These are phyloP conservation scores for Lupinus albus DNA, from an alignment of 306 rosid species.

Conservation along the genomic window DNA sequence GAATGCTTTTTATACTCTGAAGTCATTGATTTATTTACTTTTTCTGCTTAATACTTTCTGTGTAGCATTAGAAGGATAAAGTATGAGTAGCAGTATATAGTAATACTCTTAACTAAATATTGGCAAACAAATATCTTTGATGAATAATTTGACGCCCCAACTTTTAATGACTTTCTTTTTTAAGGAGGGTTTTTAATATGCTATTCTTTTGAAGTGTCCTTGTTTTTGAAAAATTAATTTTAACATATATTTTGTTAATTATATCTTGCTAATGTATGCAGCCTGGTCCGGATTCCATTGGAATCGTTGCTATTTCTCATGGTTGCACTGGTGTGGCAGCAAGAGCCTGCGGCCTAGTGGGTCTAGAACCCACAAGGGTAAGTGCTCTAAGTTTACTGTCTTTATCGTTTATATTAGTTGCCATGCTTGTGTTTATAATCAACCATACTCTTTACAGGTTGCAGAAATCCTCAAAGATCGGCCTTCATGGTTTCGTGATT, in stretches of 20 bases:
- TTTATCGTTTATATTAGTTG: conserved; percentile 1
- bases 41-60: too few relatives aligned
- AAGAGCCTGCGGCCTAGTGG: conserved; percentile 99
- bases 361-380: conserved; percentile 99
- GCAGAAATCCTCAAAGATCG: conserved; percentile 98
- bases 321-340: conserved; percentile 99
- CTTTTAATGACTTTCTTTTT: neutral
- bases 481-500: conserved; percentile 93
- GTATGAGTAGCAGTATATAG: too few relatives aligned
- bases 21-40: too few relatives aligned
- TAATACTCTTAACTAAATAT: neutral
- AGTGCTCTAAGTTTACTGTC: conserved; percentile 35
- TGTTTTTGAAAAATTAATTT: neutral
- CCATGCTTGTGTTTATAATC: conserved; percentile 23
- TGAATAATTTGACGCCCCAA: neutral
- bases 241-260: neutral
- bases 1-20: too few relatives aligned
- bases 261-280: conserved; percentile 42
- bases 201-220: neutral
- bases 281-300: conserved; percentile 99
- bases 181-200: conserved; percentile 7
- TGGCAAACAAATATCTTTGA: neutral
- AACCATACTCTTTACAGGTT: conserved; percentile 60
- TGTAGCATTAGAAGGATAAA: too few relatives aligned
- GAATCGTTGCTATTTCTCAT: conserved; percentile 99